These are phyloP conservation scores for Copromyces sp. DNA, from an alignment of 495 filamentous ascomycete genomes.

Conservation along the genomic window DNA sequence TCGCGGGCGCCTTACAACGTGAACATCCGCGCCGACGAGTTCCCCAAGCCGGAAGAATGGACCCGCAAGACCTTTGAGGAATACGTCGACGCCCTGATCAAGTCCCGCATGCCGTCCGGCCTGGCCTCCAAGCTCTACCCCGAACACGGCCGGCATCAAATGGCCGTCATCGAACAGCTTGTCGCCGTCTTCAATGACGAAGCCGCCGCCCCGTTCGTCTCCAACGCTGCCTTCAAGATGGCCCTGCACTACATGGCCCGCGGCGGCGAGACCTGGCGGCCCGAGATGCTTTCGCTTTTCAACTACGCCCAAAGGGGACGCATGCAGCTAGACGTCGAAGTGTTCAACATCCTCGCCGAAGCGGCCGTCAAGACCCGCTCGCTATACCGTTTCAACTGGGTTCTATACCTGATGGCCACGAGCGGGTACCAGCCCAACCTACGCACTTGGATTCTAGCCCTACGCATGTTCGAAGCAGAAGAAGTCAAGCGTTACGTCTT, in stretches of 20 bases:
- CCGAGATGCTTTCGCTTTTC: slow-evolving; percentile 14
- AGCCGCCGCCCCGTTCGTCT: slow-evolving; percentile 10
- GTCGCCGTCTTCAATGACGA: slow-evolving; percentile 18
- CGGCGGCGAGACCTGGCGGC: slow-evolving; percentile 6
- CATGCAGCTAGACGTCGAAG: slow-evolving; percentile 21
- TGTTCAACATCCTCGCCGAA: slow-evolving; percentile 25
- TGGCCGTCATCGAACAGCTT: slow-evolving; percentile 20
- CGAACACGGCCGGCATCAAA: slow-evolving; percentile 10
- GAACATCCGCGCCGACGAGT: slow-evolving; percentile 18
- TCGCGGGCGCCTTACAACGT: slow-evolving; percentile 4
- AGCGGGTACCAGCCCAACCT: slow-evolving; percentile 19
- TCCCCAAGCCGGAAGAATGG: slow-evolving; percentile 24
- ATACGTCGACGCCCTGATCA: slow-evolving; percentile 25
- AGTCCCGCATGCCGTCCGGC: slow-evolving; percentile 14
- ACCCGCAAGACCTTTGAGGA: slow-evolving; percentile 24
- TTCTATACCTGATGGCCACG: slow-evolving; percentile 23
- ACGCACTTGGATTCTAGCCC: slow-evolving; percentile 31
- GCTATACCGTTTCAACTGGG: slow-evolving; percentile 21
- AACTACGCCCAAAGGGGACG: slow-evolving; percentile 8
- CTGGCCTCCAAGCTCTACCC: slow-evolving; percentile 20
- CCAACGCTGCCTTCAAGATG: slow-evolving; percentile 26
- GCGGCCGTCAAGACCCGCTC: slow-evolving; percentile 20
- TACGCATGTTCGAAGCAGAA: slow-evolving; percentile 29
- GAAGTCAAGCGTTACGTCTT: slow-evolving; percentile 26
- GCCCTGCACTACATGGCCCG: slow-evolving; percentile 24